Evolutionary conservation across 2,329 filamentous ascomycete genomes (phyloP).

Genomic region (Pseudocercospora ulei): DNA sequence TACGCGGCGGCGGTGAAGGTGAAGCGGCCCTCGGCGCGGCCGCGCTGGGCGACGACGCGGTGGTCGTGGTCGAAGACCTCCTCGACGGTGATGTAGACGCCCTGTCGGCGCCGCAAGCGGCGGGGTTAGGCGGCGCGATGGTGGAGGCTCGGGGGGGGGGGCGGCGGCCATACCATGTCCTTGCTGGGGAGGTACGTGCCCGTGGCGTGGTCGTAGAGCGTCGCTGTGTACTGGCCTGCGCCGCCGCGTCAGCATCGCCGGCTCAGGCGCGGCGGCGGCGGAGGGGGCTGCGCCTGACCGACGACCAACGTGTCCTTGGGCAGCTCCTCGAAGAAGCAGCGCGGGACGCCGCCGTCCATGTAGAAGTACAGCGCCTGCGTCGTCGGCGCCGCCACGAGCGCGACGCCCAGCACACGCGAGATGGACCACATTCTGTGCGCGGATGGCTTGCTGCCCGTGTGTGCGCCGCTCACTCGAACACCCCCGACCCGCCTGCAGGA

Average conservation of each 20-base stretch:
- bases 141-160: neutral
- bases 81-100: conserved; percentile 87
- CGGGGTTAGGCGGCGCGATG: neutral
- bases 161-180: conserved; percentile 38
- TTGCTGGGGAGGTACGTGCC: conserved; percentile 62
- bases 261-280: neutral
- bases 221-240: conserved; percentile 69
- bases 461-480: no score
- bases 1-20: conserved; percentile 90
- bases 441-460: no score
- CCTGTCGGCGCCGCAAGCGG: conserved; percentile 32
- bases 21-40: conserved; percentile 67
- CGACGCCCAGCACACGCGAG: conserved; percentile 23
- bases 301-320: conserved; percentile 96
- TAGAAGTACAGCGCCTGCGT: conserved; percentile 84
- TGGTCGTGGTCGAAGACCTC: conserved; percentile 97
- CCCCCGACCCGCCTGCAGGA: no score
- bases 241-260: conserved; percentile 3
- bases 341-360: conserved; percentile 72
- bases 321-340: conserved; percentile 97
- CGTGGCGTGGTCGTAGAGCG: conserved; percentile 66
- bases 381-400: conserved; percentile 47
- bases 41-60: conserved; percentile 82
- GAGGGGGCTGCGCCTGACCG: conserved; percentile 43
- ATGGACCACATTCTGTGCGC: conserved; percentile 29